phyloP scores from a whole-genome alignment of 192 early-diverging fungal species.

The Blastocladiella britannica region DNA sequence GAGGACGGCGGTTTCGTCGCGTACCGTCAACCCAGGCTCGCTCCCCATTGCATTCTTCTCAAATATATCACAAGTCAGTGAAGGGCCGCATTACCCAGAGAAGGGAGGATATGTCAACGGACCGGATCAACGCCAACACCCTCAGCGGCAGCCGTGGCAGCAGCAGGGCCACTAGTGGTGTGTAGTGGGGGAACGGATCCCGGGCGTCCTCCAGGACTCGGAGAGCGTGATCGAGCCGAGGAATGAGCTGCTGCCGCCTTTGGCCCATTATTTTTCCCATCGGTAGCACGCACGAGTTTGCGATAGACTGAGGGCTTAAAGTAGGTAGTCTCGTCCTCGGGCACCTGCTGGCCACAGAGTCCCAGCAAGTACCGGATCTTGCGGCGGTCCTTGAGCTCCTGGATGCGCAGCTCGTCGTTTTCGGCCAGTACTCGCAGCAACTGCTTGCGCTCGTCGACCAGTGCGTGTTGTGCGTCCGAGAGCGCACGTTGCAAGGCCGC shows the following conservation, averaged over 20 bases:
- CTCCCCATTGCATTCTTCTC: too few species aligned
- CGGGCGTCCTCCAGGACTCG: too few species aligned
- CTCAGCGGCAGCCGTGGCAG: too few species aligned
- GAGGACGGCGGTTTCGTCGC: neutral
- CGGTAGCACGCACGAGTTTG: neutral
- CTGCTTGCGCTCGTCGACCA: slow-evolving; percentile 28
- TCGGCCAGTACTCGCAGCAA: slow-evolving; percentile 23
- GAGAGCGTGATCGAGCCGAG: too few species aligned
- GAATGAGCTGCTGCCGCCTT: too few species aligned
- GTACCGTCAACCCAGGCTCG: neutral
- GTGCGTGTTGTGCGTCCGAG: slow-evolving; percentile 16
- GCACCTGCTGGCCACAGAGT: neutral
- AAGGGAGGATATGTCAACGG: too few species aligned
- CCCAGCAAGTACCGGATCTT: slow-evolving; percentile 32
- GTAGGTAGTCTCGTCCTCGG: neutral
- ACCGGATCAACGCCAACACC: too few species aligned
- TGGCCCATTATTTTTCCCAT: too few species aligned
- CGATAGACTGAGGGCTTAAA: neutral
- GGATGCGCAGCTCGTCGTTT: slow-evolving; percentile 28
- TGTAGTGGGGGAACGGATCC: too few species aligned
- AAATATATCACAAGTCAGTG: too few species aligned
- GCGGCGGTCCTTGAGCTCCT: slow-evolving; percentile 34
- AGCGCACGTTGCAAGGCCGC: slow-evolving; percentile 21
- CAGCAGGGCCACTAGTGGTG: too few species aligned
- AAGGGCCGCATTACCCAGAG: too few species aligned